Percentiles rank a stretch among this genome's conserved stretches.
Conservation (phyloP, 1,284 basidiomycete species). For the Cutaneotrichosporon dermatis region DNA sequence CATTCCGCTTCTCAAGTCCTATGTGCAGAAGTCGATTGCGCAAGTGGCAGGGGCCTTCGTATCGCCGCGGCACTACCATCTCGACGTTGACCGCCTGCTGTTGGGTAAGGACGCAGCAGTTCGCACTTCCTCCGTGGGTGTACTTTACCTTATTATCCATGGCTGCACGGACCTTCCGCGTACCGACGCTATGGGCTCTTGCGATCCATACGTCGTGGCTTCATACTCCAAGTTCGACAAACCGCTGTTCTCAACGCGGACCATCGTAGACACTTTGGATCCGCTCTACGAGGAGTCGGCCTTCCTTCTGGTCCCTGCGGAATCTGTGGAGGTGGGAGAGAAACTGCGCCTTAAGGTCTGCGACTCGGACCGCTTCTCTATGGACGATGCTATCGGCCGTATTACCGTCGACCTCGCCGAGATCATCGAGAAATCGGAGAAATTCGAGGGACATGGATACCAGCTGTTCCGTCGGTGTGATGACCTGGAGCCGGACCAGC, state of each 20-base stretch:
- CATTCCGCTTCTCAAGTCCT: constrained; percentile 44
- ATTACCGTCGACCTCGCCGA: constrained; percentile 48
- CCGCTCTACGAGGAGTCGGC: constrained; percentile 48
- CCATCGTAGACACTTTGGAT: constrained; percentile 40
- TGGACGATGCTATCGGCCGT: constrained; percentile 50
- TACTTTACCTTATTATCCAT: constrained; percentile 45
- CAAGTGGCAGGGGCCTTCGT: constrained; percentile 46
- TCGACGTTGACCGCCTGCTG: constrained; percentile 48
- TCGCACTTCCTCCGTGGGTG: constrained; percentile 41
- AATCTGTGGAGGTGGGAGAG: constrained; percentile 46
- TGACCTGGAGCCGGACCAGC: constrained; percentile 26
- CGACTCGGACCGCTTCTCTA: constrained; percentile 51
- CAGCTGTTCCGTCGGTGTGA: constrained; percentile 33
- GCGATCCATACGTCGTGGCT: constrained; percentile 47
- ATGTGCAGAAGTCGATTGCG: constrained; percentile 41
- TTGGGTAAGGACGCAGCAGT: constrained; percentile 39
- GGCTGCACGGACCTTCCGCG: constrained; percentile 37
- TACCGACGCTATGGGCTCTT: constrained; percentile 43
- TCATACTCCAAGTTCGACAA: constrained; percentile 45
- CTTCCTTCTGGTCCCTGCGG: constrained; percentile 40
- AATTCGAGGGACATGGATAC: constrained; percentile 14
- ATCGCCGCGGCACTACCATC: constrained; percentile 40
- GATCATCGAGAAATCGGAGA: constrained; percentile 36
- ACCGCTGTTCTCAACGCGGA: constrained; percentile 46
- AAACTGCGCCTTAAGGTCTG: constrained; percentile 40